These are phyloP conservation scores for Amyloporia xantha DNA, from an alignment of 768 basidiomycete species.

Conservation along the genomic window DNA sequence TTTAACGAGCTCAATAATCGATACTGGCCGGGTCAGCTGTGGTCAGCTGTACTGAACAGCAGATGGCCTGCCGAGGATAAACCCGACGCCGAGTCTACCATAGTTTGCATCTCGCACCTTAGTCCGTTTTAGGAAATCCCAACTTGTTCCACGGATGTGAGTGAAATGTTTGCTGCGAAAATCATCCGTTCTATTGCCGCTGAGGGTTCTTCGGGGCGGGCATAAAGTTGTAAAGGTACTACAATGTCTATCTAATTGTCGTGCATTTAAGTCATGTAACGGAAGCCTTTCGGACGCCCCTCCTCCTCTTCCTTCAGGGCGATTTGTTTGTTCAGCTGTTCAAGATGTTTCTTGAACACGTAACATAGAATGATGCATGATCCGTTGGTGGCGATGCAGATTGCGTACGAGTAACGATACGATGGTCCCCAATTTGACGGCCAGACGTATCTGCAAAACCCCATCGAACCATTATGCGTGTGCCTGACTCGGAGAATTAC, in stretches of 20 bases:
- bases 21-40: neutral
- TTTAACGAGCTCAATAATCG: neutral
- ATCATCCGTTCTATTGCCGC: neutral
- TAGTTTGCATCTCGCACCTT: neutral
- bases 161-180: neutral
- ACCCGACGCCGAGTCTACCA: neutral
- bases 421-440: slow-evolving; percentile 62
- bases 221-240: neutral
- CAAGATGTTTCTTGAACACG: slow-evolving; percentile 27
- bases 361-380: slow-evolving; percentile 32
- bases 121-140: neutral
- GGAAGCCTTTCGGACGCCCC: slow-evolving; percentile 24
- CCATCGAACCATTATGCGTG: no score
- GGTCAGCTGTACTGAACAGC: neutral
- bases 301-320: slow-evolving; percentile 33
- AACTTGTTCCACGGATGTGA: neutral
- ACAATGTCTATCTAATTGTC: no score
- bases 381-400: slow-evolving; percentile 60
- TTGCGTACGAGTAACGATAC: slow-evolving; percentile 63
- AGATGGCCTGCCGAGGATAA: neutral
- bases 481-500: slow-evolving; percentile 1
- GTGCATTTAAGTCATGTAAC: slow-evolving; percentile 40
- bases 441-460: slow-evolving; percentile 50
- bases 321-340: slow-evolving; percentile 23
- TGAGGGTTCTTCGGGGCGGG: neutral